Conservation (phyloP, 192 early-diverging fungal species). For the Chytriomyces sp. region DNA sequence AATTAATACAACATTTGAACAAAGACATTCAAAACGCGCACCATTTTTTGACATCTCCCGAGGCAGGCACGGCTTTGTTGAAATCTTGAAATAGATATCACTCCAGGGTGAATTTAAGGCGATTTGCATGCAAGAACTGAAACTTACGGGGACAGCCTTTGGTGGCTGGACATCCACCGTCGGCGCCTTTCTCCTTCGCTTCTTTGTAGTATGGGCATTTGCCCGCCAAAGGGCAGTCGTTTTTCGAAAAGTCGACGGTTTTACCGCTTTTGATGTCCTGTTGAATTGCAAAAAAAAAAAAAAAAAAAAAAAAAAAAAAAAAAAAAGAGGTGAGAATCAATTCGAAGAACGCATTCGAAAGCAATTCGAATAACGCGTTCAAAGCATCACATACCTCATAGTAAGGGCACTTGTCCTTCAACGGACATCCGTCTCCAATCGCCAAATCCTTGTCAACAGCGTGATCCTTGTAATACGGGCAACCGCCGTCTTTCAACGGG, state of each 20-base stretch:
- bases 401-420: conserved; percentile 44
- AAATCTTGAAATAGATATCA: neutral
- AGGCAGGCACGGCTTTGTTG: neutral
- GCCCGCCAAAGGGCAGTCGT: neutral
- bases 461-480: conserved; percentile 46
- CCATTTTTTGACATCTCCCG: neutral
- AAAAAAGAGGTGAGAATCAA: too few relatives aligned
- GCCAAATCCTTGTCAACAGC: conserved; percentile 33
- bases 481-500: conserved; percentile 36
- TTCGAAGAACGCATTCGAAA: too few relatives aligned
- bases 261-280: neutral
- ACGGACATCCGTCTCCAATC: conserved; percentile 35
- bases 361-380: too few relatives aligned
- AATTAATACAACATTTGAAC: neutral
- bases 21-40: neutral
- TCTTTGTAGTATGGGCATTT: conserved; percentile 5
- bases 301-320: too few relatives aligned
- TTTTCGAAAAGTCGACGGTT: neutral
- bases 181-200: neutral
- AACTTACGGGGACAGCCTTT: neutral
- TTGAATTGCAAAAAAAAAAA: too few relatives aligned
- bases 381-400: conserved; percentile 35
- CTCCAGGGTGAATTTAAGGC: neutral
- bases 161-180: neutral
- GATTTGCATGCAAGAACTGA: neutral